Base-by-base conservation (phyloP, 139 green algal genomes). In the Volvox reticuliferus region DNA sequence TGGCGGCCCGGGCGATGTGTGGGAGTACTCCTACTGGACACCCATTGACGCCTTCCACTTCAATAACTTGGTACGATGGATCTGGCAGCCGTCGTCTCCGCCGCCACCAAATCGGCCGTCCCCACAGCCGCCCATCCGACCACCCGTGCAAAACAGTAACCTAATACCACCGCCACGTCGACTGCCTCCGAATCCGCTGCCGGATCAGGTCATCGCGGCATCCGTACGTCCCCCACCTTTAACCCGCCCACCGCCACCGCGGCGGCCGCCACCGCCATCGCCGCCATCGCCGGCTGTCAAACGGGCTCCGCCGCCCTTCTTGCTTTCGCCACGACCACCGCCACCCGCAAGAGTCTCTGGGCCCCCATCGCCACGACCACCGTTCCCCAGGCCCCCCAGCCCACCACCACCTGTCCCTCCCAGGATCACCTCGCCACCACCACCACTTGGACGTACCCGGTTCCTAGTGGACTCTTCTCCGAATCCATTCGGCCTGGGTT, bases 21-120 rank as follows among this genome's bases (percentile, higher is more conserved):
- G 76, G 21, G 89, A 81, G 30, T 88, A 87, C 33, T 92, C 87
- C 21, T 91, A 92, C 32, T 85, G 82, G 86, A 93, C 87, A 18
- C 87, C 87, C 62, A 91, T 91, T 12, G 87, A 91, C 76, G 76
- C 75, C 33, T 91, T 91, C 61, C 87, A 91, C 62, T 91, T 91
- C 35, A 69, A 12, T 63, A 91, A 91, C 87, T 28, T 91, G 6
- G 62, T 86, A 2, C 75, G 76, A 1, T 79, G 76, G 71, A 79
- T 91, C 24, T 79, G 33, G 61, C 76, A 73, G 65, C 75, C 67
- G 20, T 65, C 63, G 14, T 20, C 67, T 2, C 83, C 21, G 32
- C 33, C 82, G 28, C 82, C 55, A 50, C 28, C 18, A 61, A 12
- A 17, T 13, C 85, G 28, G 21, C 68, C 36, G 28, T 37, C 36